A percentile compares a stretch with the other conserved stretches of the same genome.
These are phyloP conservation scores for Leccinum subfulvum DNA, from an alignment of 1,284 basidiomycete species.

Conservation along the genomic window DNA sequence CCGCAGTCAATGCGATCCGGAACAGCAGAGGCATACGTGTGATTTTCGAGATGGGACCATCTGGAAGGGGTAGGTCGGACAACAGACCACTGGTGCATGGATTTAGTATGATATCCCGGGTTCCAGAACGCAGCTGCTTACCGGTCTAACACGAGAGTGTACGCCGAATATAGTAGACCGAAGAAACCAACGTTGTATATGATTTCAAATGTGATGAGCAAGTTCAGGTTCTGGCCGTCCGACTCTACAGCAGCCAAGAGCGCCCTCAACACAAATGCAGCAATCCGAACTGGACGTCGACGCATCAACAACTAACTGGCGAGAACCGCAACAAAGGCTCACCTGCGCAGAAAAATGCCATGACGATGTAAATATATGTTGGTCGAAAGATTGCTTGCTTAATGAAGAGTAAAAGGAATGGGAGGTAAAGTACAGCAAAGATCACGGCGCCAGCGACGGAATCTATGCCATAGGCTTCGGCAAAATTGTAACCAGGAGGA, in stretches of 20 bases:
- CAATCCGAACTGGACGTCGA: constrained; percentile 28
- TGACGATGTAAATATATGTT: constrained; percentile 41
- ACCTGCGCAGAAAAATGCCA: constrained; percentile 48
- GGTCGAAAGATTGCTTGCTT: constrained; percentile 37
- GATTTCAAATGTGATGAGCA: constrained; percentile 30
- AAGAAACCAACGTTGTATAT: constrained; percentile 39
- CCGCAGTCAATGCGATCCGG: constrained; percentile 33
- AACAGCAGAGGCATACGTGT: constrained; percentile 36
- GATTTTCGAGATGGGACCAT: constrained; percentile 31
- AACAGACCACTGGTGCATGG: constrained; percentile 18
- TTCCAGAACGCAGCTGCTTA: constrained; percentile 10
- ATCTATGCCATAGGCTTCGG: constrained; percentile 39
- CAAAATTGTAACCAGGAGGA: constrained; percentile 36
- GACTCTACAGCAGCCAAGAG: constrained; percentile 26
- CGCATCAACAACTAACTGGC: constrained; percentile 1
- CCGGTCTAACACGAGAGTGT: constrained; percentile 36
- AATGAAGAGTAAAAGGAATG: constrained; percentile 39
- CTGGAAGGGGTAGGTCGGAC: constrained; percentile 23
- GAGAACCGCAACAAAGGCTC: constrained; percentile 20
- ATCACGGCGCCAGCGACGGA: constrained; percentile 45
- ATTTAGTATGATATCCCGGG: constrained; percentile 1
- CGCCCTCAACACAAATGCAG: constrained; percentile 34
- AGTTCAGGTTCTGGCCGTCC: constrained; percentile 23
- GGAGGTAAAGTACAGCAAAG: constrained; percentile 45
- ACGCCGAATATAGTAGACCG: constrained; percentile 35